Base-by-base conservation (phyloP, 176 grass and related monocot genomes). In the Areca catechu region DNA sequence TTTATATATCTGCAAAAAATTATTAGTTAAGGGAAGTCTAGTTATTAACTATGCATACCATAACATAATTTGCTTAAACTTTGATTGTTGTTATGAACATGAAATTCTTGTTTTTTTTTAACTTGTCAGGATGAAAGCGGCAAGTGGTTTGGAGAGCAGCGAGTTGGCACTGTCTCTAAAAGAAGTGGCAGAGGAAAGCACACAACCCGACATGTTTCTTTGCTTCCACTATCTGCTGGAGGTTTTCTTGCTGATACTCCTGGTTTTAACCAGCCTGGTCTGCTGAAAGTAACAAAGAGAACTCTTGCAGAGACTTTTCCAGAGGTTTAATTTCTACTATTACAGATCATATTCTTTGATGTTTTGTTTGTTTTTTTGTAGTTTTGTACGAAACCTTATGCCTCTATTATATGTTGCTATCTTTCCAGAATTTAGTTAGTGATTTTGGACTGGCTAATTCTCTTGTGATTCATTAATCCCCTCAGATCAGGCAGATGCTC, bases 121-220 rank as follows among this genome's bases (percentile, higher is more conserved):
- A n/a, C 55, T 47, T 68, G 53, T n/a, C 4, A 71, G 51, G 65
- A 70, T 29, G 74, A 95, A 83, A 86, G 72, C 76, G 86, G 85
- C 66, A 95, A 90, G 76, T 95, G 90, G 90, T 89, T 90, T 64
- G 91, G 91, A 66, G 91, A 90, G 73, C 91, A 96, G 43, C 83
- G 86, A 51, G 83, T 96, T 66, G 91, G 91, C 53, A 79, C 83
- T 22, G 91, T 96, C 28, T 96, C 91, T 23, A 96, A 87, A 60
- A 92, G 79, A 77, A 90, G 86, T 19, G 91, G 91, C 61, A 96
- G 74, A 83, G 91, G 91, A 68, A 96, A 90, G 55, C 92, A 96
- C 69, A 96, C 83, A 23, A 96, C 92, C 60, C 71, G 86, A 25
- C 86, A 88, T 74, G 92, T 96, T 66, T 96, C 92, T 16, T 70